Base-by-base conservation (phyloP, 2,329 filamentous ascomycete species). In the Sclerotinia subarctica region DNA sequence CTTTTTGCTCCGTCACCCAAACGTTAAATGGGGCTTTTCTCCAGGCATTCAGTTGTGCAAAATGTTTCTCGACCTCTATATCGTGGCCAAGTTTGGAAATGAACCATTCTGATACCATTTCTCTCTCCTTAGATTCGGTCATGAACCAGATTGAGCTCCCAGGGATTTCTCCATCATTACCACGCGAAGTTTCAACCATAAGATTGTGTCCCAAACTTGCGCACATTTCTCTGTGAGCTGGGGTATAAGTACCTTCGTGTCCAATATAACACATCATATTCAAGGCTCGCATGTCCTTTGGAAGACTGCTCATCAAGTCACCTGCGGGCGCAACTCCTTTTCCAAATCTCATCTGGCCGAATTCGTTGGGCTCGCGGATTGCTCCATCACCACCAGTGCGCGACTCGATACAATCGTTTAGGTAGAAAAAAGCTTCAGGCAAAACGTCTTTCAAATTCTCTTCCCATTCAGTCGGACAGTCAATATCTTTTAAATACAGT, bases 261-360 rank as follows among this genome's bases (percentile, higher is more conserved):
- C 95, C 95, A 74, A 98, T 90, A 75, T 99, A 99, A 78, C 94
- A 98, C 95, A 97, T 97, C 73, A 99, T 83, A 71, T 99, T 99
- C 76, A 97, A 89, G 0, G 95, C 95, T 60, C 93, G 90, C 92
- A 97, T 97, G 53, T 90, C 87, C 54, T 85, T 81, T 0, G 93
- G 93, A 5, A 99, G 84, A 74, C 91, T 94, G 77, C 93, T 96
- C 95, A 99, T 99, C 46, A 99, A 80, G 76, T 99, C 95, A 8
- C 94, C 94, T 2, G 93, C 90, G 57, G 88, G 86, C 2, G 90
- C 91, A 51, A 73, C 73, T 54, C 78, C 76, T 71, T 82, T 76
- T 53, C 81, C 79, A 60, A 82, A 83, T 57, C 71, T 68, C 72
- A 80, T 81, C 44, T 77, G 78, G 35, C 76, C 78, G 67, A 76